Conservation (phyloP, 1,139 yeast species). For the Zygotorulaspora mrakii region DNA sequence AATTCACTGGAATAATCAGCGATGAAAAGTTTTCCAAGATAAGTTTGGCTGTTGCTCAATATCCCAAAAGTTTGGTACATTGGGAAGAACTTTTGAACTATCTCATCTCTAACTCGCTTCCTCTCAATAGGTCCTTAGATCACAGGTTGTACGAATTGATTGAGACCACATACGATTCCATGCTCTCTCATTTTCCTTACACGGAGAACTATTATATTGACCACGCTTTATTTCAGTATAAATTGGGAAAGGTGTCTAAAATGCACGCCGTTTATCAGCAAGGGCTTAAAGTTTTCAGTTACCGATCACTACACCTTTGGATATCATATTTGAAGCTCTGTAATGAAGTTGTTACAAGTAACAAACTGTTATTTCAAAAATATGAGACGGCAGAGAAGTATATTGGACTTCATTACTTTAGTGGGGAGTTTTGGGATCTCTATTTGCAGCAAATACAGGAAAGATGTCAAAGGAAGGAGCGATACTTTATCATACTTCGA, state of each 20-base stretch:
- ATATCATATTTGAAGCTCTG: slow-evolving; percentile 55
- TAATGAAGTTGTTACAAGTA: slow-evolving; percentile 40
- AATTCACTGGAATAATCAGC: slow-evolving; percentile 18
- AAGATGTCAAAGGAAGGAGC: slow-evolving; percentile 41
- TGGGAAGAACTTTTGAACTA: slow-evolving; percentile 36
- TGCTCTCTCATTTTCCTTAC: slow-evolving; percentile 63
- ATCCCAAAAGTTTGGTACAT: slow-evolving; percentile 27
- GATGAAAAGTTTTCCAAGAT: slow-evolving; percentile 28
- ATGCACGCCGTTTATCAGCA: slow-evolving; percentile 51
- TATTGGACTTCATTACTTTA: slow-evolving; percentile 71
- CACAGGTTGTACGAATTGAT: slow-evolving; percentile 21
- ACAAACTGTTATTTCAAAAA: slow-evolving; percentile 39
- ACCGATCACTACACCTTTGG: slow-evolving; percentile 69
- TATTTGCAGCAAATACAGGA: slow-evolving; percentile 55
- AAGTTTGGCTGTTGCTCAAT: slow-evolving; percentile 26
- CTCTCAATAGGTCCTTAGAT: slow-evolving; percentile 28
- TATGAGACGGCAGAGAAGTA: slow-evolving; percentile 60
- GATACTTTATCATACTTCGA: slow-evolving; percentile 49
- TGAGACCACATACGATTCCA: slow-evolving; percentile 50
- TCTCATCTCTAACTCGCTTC: slow-evolving; percentile 27
- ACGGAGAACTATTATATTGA: slow-evolving; percentile 77
- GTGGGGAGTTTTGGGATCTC: slow-evolving; percentile 71
- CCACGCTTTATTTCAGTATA: slow-evolving; percentile 65
- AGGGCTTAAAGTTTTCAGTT: slow-evolving; percentile 43
- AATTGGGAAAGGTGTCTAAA: slow-evolving; percentile 50